phyloP scores from a whole-genome alignment of 306 rosid genomes.

The Ochetophila trinervis region DNA sequence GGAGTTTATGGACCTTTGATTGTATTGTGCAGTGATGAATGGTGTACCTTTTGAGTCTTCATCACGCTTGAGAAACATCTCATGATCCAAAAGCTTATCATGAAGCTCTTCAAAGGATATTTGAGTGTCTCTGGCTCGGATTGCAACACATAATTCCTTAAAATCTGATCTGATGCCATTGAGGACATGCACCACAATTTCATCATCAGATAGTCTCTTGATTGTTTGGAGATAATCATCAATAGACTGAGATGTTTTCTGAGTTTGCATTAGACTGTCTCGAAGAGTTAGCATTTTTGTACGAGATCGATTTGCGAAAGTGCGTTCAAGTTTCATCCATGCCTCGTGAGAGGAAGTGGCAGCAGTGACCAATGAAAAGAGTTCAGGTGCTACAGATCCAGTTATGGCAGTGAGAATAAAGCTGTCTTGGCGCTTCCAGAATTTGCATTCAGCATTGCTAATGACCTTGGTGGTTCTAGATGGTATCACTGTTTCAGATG shows the following conservation, averaged over 20 bases:
- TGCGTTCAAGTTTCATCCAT: not conserved
- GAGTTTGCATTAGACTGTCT: not conserved
- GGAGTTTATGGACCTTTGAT: not conserved
- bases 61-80: not conserved
- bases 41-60: no score
- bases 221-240: no score
- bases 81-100: not conserved
- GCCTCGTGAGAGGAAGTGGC: not conserved
- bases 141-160: not conserved
- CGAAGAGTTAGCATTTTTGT: not conserved
- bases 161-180: not conserved
- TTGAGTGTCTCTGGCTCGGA: not conserved
- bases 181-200: not conserved
- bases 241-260: no score
- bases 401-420: no score
- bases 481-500: not conserved
- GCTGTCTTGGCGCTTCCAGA: no score
- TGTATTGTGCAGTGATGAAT: not conserved
- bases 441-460: no score
- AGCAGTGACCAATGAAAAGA: no score
- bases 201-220: not conserved
- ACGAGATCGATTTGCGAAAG: not conserved
- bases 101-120: slow-evolving; percentile 6
- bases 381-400: no score
- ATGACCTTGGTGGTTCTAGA: not conserved